Conservation (phyloP, 352 stramenopile species). For the Phytopythium mirpurense region DNA sequence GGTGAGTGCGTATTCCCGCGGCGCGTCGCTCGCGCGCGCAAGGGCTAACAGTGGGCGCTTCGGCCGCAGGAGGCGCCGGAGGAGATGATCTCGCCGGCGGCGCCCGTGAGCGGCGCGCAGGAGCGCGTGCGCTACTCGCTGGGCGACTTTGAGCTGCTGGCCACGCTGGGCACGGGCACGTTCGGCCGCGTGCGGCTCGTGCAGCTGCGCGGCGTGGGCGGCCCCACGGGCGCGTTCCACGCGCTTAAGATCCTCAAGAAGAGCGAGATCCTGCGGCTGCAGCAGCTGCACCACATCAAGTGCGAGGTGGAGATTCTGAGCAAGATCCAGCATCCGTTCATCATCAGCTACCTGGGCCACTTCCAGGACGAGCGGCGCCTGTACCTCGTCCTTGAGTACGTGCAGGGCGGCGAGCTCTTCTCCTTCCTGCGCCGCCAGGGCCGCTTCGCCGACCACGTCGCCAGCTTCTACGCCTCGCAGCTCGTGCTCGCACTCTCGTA, state of each 20-base stretch:
- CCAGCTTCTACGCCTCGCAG: conserved; percentile 88
- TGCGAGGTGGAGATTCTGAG: conserved; percentile 89
- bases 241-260: conserved; percentile 93
- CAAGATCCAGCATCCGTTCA: conserved; percentile 86
- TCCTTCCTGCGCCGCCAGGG: conserved; percentile 86
- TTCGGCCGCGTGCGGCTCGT: conserved; percentile 88
- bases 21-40: background rate
- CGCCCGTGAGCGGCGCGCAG: conserved; percentile 22
- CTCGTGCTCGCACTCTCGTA: conserved; percentile 87
- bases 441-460: conserved; percentile 72
- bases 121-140: conserved; percentile 40
- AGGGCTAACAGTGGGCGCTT: background rate
- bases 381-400: conserved; percentile 91
- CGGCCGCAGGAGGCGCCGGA: conserved; percentile 27
- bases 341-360: conserved; percentile 81
- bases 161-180: conserved; percentile 82
- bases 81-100: conserved; percentile 47
- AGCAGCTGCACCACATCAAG: conserved; percentile 90
- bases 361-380: conserved; percentile 90
- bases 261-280: conserved; percentile 82
- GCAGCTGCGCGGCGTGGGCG: conserved; percentile 42
- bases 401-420: conserved; percentile 91
- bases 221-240: conserved; percentile 36
- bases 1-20: conserved; percentile 1
- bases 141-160: conserved; percentile 74